These are phyloP conservation scores for Glomus cerebriforme DNA, from an alignment of 192 early-diverging fungal genomes.

Conservation along the genomic window DNA sequence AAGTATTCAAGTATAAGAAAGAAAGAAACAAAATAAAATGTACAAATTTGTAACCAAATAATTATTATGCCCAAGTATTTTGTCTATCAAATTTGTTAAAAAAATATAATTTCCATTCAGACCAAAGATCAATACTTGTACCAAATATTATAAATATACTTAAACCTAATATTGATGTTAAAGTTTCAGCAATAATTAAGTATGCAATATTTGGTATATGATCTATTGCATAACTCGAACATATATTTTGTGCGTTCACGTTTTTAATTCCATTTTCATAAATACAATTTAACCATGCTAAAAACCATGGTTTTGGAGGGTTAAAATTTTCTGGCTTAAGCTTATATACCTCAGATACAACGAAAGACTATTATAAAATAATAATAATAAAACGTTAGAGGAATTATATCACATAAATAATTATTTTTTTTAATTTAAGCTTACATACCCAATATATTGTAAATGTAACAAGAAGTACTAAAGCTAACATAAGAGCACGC, in stretches of 20 bases:
- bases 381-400: neutral
- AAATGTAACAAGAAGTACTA: neutral
- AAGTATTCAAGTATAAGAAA: no score
- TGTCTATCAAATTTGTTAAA: neutral
- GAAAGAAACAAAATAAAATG: no score
- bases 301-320: neutral
- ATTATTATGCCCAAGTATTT: no score
- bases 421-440: no score
- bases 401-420: neutral
- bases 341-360: neutral
- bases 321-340: neutral
- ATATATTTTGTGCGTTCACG: neutral
- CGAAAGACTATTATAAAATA: neutral
- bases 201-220: neutral
- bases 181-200: neutral
- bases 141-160: conserved; percentile 5
- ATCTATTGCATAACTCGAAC: neutral
- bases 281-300: neutral
- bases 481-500: neutral
- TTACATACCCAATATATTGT: neutral
- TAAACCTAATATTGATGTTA: neutral
- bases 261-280: neutral
- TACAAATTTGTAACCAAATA: no score
- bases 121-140: neutral
- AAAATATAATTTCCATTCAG: neutral